These are phyloP conservation scores for Ascoidea asiatica DNA, from an alignment of 805 yeast genomes.

Conservation along the genomic window DNA sequence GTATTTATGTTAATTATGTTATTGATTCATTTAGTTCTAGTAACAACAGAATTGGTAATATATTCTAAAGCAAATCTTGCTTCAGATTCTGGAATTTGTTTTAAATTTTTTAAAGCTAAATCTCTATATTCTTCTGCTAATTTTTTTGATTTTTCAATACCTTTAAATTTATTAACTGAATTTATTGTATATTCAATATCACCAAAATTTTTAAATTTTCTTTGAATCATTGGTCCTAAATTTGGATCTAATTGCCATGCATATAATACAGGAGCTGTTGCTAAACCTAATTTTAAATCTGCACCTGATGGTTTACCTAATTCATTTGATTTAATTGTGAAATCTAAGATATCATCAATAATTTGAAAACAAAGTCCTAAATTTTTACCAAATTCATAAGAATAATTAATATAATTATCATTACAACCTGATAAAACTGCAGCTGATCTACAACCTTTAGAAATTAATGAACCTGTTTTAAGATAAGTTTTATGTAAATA, in stretches of 20 bases:
- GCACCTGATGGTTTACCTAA: conserved; percentile 96
- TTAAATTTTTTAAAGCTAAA: conserved; percentile 58
- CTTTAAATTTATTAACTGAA: conserved; percentile 58
- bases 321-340: conserved; percentile 72
- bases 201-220: conserved; percentile 71
- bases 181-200: conserved; percentile 75
- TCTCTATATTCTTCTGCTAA: conserved; percentile 72
- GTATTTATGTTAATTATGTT: no score
- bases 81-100: conserved; percentile 74
- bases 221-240: conserved; percentile 67
- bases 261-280: conserved; percentile 90
- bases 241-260: conserved; percentile 89
- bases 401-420: conserved; percentile 61
- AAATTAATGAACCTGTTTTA: conserved; percentile 88
- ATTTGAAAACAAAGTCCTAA: conserved; percentile 92
- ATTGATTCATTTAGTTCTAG: conserved; percentile 55
- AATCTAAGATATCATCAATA: conserved; percentile 93
- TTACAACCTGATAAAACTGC: conserved; percentile 85
- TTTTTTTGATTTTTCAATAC: conserved; percentile 60
- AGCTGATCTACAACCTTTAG: conserved; percentile 85
- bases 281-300: conserved; percentile 84
- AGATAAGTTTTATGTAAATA: conserved; percentile 90
- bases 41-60: conserved; percentile 69
- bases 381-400: conserved; percentile 86
- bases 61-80: conserved; percentile 80